Evolutionary conservation across 2,329 filamentous ascomycete genomes (phyloP).

Genomic region (Juglanconis oblonga): DNA sequence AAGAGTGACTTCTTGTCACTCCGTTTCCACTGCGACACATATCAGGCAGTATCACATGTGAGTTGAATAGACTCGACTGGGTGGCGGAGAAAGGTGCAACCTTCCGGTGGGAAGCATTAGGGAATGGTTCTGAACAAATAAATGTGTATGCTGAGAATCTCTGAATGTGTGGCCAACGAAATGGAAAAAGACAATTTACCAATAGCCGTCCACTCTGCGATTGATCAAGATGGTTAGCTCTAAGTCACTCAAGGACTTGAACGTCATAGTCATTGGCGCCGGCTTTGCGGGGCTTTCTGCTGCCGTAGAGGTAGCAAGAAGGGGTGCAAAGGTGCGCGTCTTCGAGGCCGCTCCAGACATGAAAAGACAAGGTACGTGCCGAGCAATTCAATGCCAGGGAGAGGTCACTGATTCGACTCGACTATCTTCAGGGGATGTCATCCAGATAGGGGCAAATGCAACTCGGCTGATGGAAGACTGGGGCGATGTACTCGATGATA

Average conservation of each 20-base stretch:
- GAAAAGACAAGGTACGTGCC: neutral
- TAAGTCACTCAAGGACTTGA: neutral
- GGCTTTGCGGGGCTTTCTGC: neutral
- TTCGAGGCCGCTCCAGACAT: neutral
- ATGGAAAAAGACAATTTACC: no score
- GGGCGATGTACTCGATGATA: neutral
- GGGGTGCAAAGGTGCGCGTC: neutral
- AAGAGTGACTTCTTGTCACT: no score
- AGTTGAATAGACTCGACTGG: no score
- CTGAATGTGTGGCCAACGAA: no score
- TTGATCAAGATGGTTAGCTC: neutral
- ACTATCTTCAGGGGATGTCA: neutral
- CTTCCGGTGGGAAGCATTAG: no score
- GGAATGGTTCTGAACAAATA: no score
- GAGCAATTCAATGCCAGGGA: no score
- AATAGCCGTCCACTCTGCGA: no score
- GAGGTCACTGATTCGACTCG: neutral
- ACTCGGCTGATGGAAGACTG: neutral
- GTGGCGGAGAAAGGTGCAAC: no score
- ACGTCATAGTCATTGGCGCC: neutral
- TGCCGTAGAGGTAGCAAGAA: neutral
- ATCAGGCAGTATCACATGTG: no score
- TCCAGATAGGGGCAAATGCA: constrained; percentile 1
- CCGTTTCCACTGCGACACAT: no score
- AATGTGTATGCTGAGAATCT: no score